These are phyloP conservation scores for Artemisia argyi DNA, from an alignment of 129 eudicot genomes.

Conservation along the genomic window DNA sequence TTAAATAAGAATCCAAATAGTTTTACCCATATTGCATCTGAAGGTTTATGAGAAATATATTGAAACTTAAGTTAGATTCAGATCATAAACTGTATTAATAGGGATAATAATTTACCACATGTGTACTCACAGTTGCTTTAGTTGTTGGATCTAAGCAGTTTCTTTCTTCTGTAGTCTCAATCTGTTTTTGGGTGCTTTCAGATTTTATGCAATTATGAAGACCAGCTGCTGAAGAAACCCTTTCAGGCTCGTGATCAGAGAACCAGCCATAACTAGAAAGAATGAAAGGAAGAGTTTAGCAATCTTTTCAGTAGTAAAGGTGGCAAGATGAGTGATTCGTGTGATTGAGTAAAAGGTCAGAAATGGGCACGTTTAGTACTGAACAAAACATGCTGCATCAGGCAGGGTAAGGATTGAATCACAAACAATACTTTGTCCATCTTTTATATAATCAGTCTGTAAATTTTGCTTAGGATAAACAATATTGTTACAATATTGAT, in stretches of 20 bases:
- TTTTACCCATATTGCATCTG: neutral
- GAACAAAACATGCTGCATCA: neutral
- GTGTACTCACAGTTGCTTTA: conserved; percentile 32
- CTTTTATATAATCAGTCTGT: no score
- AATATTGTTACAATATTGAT: no score
- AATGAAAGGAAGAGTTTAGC: conserved; percentile 10
- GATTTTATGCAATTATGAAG: conserved; percentile 19
- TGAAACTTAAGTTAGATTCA: neutral
- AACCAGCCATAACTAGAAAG: conserved; percentile 81
- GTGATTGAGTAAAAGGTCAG: neutral
- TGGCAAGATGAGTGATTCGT: no score
- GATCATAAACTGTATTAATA: neutral
- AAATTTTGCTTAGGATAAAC: no score
- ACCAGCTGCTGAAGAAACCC: conserved; percentile 33
- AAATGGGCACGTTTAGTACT: no score
- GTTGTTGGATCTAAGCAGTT: conserved; percentile 24
- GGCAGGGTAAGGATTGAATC: neutral
- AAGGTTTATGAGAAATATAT: neutral
- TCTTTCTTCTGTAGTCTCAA: conserved; percentile 29
- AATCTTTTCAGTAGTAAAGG: neutral
- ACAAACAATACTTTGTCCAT: no score
- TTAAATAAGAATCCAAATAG: neutral
- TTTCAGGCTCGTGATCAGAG: conserved; percentile 33
- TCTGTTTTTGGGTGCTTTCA: conserved; percentile 20
- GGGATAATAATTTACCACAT: conserved; percentile 41